Percentiles rank a stretch among this genome's conserved stretches.
Evolutionary conservation across 169 alveolate genomes (phyloP).

Genomic region (Eimeria acervulina): DNA sequence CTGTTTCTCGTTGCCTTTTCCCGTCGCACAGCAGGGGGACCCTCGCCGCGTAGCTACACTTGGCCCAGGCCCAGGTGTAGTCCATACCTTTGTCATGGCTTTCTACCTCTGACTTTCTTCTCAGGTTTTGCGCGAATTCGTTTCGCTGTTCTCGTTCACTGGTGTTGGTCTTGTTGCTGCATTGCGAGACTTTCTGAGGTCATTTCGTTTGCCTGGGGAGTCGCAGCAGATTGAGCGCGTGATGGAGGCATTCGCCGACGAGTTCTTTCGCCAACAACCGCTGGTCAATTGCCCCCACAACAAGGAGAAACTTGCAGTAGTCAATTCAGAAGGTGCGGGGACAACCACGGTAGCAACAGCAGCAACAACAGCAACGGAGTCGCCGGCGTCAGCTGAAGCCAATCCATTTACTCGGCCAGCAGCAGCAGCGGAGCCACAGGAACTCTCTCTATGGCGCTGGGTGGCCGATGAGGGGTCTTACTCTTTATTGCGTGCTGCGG

Average conservation of each 20-base stretch:
- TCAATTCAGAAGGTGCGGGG: not conserved
- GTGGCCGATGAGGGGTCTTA: conserved; percentile 61
- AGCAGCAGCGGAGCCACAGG: conserved; percentile 61
- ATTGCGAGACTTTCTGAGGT: conserved; percentile 89
- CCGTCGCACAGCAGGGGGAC: not conserved
- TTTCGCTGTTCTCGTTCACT: conserved; percentile 89
- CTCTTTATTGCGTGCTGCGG: conserved; percentile 11
- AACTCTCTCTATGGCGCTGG: conserved; percentile 65
- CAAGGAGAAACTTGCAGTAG: conserved; percentile 51
- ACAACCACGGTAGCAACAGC: conserved; percentile 59
- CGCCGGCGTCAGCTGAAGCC: conserved; percentile 3
- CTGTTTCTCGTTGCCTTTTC: not conserved
- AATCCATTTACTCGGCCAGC: not conserved
- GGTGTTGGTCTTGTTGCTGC: conserved; percentile 92
- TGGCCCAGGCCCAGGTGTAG: not conserved
- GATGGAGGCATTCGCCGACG: conserved; percentile 92
- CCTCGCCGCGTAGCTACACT: not conserved
- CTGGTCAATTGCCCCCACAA: conserved; percentile 41
- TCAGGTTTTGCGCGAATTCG: conserved; percentile 89
- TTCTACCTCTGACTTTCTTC: not conserved
- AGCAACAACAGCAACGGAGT: conserved; percentile 6
- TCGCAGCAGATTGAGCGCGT: conserved; percentile 95
- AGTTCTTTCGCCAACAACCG: conserved; percentile 88
- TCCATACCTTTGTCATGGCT: not conserved
- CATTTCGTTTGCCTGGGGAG: conserved; percentile 95